These are phyloP conservation scores for Rubia occidens DNA, from an alignment of 305 asterid genomes.

Conservation along the genomic window DNA sequence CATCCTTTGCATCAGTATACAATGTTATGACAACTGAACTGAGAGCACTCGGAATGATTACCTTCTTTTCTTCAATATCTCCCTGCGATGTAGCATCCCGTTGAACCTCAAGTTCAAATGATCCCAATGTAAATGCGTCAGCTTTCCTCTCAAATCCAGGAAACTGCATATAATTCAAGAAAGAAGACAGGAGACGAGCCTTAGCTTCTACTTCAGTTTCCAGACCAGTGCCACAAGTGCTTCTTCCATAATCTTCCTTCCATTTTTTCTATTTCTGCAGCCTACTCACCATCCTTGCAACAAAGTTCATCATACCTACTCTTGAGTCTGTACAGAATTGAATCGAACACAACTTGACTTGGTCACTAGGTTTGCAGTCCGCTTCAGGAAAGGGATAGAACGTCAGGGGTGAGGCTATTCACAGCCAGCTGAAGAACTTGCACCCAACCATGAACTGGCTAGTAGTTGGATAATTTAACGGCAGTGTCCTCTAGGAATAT, in stretches of 20 bases:
- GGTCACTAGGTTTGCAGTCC: slow-evolving; percentile 65
- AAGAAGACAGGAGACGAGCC: slow-evolving; percentile 63
- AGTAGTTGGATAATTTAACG: slow-evolving; percentile 77
- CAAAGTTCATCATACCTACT: slow-evolving; percentile 72
- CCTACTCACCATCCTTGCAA: slow-evolving; percentile 54
- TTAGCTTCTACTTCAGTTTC: slow-evolving; percentile 69
- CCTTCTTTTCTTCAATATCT: slow-evolving; percentile 50
- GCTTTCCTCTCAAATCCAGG: slow-evolving; percentile 41
- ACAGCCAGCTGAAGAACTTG: slow-evolving; percentile 62
- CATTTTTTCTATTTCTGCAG: slow-evolving; percentile 75
- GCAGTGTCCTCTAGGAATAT: slow-evolving; percentile 73
- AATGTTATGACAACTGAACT: slow-evolving; percentile 55
- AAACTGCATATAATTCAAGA: slow-evolving; percentile 49
- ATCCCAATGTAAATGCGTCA: slow-evolving; percentile 35
- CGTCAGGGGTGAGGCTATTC: slow-evolving; percentile 65
- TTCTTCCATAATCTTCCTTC: slow-evolving; percentile 48
- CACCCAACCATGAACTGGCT: slow-evolving; percentile 96
- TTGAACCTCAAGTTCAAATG: slow-evolving; percentile 31
- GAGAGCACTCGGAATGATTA: slow-evolving; percentile 36
- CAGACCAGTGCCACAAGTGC: slow-evolving; percentile 60
- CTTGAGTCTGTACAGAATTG: slow-evolving; percentile 35
- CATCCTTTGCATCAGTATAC: slow-evolving; percentile 51
- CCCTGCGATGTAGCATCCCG: slow-evolving; percentile 24
- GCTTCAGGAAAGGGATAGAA: slow-evolving; percentile 55
- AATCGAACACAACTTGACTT: slow-evolving; percentile 37